Evolutionary conservation across 2,329 filamentous ascomycete species (phyloP).

Genomic region (Sclerotinia nivalis): DNA sequence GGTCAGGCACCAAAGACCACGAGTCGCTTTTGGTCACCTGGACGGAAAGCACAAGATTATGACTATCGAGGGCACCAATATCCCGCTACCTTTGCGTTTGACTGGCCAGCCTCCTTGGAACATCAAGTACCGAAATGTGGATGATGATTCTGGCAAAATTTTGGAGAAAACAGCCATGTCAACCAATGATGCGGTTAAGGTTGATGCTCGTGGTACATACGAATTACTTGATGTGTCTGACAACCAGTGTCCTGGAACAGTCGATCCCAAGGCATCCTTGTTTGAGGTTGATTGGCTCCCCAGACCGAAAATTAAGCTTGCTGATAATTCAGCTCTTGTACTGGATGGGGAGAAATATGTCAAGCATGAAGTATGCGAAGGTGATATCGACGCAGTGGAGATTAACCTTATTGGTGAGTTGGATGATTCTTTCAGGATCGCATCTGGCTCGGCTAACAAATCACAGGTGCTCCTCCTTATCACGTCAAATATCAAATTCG

Average conservation of each 20-base stretch:
- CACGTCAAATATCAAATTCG: conserved; percentile 78
- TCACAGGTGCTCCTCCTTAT: conserved; percentile 74
- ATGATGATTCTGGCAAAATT: conserved; percentile 50
- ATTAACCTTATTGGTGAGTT: conserved; percentile 71
- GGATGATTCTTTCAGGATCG: neutral
- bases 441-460: conserved; percentile 23
- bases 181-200: conserved; percentile 68
- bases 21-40: conserved; percentile 80
- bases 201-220: conserved; percentile 71
- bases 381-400: conserved; percentile 87
- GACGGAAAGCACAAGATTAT: conserved; percentile 76
- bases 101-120: conserved; percentile 85
- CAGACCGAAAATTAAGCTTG: conserved; percentile 69
- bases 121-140: conserved; percentile 70
- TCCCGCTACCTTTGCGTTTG: conserved; percentile 78
- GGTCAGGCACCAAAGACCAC: conserved; percentile 84
- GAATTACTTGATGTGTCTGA: conserved; percentile 78
- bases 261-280: conserved; percentile 70
- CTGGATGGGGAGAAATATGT: conserved; percentile 57
- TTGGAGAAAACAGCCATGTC: conserved; percentile 50
- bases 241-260: conserved; percentile 74
- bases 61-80: conserved; percentile 72
- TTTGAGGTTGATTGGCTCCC: conserved; percentile 87
- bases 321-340: conserved; percentile 63
- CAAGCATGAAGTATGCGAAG: conserved; percentile 88